Percentiles rank a stretch among this genome's conserved stretches.
phyloP scores from a whole-genome alignment of 1,284 basidiomycete species.

The Apiotrichum montevideense region DNA sequence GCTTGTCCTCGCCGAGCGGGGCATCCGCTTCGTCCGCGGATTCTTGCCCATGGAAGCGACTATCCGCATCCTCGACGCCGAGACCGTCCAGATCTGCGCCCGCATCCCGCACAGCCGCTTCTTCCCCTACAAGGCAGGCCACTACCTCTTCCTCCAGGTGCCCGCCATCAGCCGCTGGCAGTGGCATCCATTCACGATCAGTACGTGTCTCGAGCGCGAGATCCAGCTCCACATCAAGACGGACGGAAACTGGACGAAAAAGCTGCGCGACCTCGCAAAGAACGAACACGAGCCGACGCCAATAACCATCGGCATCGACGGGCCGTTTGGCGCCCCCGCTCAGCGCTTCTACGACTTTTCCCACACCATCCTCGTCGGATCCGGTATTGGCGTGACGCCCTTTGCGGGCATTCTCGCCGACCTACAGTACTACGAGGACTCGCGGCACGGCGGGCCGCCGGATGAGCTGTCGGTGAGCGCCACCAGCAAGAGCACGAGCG shows the following conservation, averaged over 20 bases:
- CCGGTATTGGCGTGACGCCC: conserved; percentile 30
- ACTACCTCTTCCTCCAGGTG: conserved; percentile 29
- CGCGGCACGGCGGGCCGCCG: conserved; percentile 18
- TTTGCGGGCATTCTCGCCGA: conserved; percentile 31
- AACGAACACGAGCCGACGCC: conserved; percentile 6
- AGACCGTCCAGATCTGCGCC: conserved; percentile 23
- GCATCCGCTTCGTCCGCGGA: conserved; percentile 13
- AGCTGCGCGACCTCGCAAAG: conserved; percentile 15
- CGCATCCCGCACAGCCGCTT: conserved; percentile 14
- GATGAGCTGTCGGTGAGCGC: not conserved
- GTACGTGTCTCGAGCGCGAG: conserved; percentile 17
- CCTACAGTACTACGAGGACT: conserved; percentile 22
- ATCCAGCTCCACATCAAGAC: conserved; percentile 31
- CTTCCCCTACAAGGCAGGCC: conserved; percentile 24
- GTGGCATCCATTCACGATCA: conserved; percentile 33
- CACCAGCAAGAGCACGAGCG: too few relatives aligned
- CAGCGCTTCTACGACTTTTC: conserved; percentile 32
- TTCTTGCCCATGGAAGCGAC: conserved; percentile 21
- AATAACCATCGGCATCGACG: conserved; percentile 25
- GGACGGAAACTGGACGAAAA: conserved; percentile 27
- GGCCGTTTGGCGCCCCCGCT: conserved; percentile 30
- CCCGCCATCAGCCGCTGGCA: conserved; percentile 19
- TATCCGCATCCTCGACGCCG: conserved; percentile 22
- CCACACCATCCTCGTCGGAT: conserved; percentile 30
- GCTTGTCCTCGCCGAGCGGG: conserved; percentile 24